Evolutionary conservation across 1,284 basidiomycete genomes (phyloP).

Genomic region (Tilletia horrida): DNA sequence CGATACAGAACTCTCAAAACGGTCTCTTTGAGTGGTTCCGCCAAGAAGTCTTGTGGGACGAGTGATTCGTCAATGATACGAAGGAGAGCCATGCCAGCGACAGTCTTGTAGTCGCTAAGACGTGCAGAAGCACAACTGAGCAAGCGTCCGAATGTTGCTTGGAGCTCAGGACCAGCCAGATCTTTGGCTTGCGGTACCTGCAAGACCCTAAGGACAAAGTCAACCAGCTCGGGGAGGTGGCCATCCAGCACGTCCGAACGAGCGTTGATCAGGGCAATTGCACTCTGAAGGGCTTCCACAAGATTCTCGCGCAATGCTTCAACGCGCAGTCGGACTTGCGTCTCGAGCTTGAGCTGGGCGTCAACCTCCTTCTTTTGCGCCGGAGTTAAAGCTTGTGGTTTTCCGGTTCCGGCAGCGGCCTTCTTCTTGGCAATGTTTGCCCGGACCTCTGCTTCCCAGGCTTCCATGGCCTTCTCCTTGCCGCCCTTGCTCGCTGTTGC

Average conservation of each 20-base stretch:
- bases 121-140: slow-evolving; percentile 39
- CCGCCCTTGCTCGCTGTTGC: slow-evolving; percentile 29
- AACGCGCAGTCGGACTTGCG: slow-evolving; percentile 38
- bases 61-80: slow-evolving; percentile 41
- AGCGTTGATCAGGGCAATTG: slow-evolving; percentile 35
- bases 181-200: slow-evolving; percentile 31
- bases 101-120: slow-evolving; percentile 37
- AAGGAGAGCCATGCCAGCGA: slow-evolving; percentile 38
- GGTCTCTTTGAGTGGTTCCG: slow-evolving; percentile 60
- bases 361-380: slow-evolving; percentile 48
- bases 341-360: slow-evolving; percentile 45
- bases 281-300: slow-evolving; percentile 33
- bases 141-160: slow-evolving; percentile 35
- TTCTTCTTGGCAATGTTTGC: slow-evolving; percentile 52
- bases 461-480: slow-evolving; percentile 46
- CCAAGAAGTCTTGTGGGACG: slow-evolving; percentile 39
- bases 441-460: slow-evolving; percentile 53
- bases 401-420: slow-evolving; percentile 31
- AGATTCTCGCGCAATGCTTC: slow-evolving; percentile 32
- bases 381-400: slow-evolving; percentile 39
- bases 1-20: slow-evolving; percentile 83
- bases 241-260: slow-evolving; percentile 35
- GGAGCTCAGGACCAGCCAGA: slow-evolving; percentile 31
- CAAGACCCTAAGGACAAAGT: slow-evolving; percentile 29
- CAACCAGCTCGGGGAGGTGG: slow-evolving; percentile 38